Percentiles rank a stretch among this genome's conserved stretches.
Evolutionary conservation across 192 early-diverging fungal species (phyloP).

Genomic region (Radiomyces spectabilis): DNA sequence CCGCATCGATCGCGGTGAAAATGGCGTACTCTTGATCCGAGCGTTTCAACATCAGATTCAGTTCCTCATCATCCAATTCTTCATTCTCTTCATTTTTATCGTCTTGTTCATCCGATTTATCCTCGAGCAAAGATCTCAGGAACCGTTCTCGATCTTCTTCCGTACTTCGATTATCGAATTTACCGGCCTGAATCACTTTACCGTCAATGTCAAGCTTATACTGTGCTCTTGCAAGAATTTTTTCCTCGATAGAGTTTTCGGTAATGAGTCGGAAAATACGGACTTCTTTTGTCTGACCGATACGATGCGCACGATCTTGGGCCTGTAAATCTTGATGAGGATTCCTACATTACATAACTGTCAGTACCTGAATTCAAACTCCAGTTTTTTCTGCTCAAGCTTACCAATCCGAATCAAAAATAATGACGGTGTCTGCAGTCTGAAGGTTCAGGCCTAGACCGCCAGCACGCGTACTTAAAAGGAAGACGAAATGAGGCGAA

Average conservation of each 20-base stretch:
- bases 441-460: constrained; percentile 93
- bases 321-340: constrained; percentile 97
- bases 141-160: constrained; percentile 87
- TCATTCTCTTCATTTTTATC: constrained; percentile 58
- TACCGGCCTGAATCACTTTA: constrained; percentile 98
- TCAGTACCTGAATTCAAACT: constrained; percentile 6
- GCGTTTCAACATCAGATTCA: constrained; percentile 92
- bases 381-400: constrained; percentile 11
- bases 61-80: constrained; percentile 75
- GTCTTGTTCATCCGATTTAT: constrained; percentile 59
- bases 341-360: constrained; percentile 51
- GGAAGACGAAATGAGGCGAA: constrained; percentile 77
- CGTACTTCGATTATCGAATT: constrained; percentile 94
- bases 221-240: constrained; percentile 85
- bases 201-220: constrained; percentile 94
- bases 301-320: constrained; percentile 98
- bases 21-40: constrained; percentile 69
- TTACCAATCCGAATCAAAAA: constrained; percentile 96
- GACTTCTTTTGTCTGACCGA: constrained; percentile 96
- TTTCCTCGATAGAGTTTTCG: constrained; percentile 85
- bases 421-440: constrained; percentile 92
- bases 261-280: constrained; percentile 89
- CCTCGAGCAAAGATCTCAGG: constrained; percentile 62
- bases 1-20: constrained; percentile 71
- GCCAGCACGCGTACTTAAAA: constrained; percentile 91